Evolutionary conservation across 805 yeast genomes (phyloP), one percentile per base, ranked within the genome.

Genomic region (Saccharomycopsis sp.): DNA sequence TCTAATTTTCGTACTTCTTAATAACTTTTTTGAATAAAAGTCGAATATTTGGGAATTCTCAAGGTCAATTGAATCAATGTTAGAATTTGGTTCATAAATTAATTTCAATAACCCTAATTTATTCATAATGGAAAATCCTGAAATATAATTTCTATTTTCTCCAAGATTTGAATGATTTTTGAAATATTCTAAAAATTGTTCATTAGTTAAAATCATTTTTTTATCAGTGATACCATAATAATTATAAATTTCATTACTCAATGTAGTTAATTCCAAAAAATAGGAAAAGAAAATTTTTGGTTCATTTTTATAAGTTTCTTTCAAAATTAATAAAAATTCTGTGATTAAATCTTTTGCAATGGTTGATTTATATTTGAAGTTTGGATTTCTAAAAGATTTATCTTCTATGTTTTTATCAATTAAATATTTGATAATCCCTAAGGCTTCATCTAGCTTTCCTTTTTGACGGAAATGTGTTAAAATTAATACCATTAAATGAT

Each of bases 81-180:
- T 17, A 6, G 21, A 12, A 14, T 23, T n/a, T 23, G 6, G 14
- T 21, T 44, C 42, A 20, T 40, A 44, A 9, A 30, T 30, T 8
- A 37, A 21, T 23, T 32, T 26, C 3, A 44, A 33, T 18, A 44
- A 35, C 18, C 47, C 47, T 12, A 44, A 19, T 28, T 44, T 30
- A 27, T 44, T 44, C 5, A 39, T 30, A 3, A 44, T n/a, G n/a
- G 17, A 32, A 23, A 44, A 44, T 10, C 44, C 36, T 26, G 45
- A 41, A 10, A 8, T 10, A n/a, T 6, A 18, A 17, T 41, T 41
- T 3, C 14, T 21, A 5, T 12, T 5, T 4, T 36, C 28, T 5
- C 14, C 14, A 8, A 37, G 15, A 2, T 17, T 17, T 14, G 41
- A 29, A 15, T 40, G 13, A 10, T 8, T 13, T 10, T 5, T 3